phyloP scores from a whole-genome alignment of 2,329 filamentous ascomycete species.

The Fusarium sulawesiense region DNA sequence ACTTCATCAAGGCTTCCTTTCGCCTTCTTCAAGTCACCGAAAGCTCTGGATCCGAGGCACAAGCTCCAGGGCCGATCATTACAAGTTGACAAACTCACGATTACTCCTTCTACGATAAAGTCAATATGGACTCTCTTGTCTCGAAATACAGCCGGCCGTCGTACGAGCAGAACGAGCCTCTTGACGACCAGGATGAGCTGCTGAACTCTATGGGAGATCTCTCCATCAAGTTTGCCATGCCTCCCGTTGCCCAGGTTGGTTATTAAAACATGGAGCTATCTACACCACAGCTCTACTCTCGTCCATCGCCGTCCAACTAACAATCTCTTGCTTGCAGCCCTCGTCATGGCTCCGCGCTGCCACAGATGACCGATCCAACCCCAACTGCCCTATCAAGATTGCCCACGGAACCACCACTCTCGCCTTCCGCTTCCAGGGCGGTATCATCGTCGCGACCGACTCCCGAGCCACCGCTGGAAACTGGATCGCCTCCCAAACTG shows the following conservation, averaged over 20 bases:
- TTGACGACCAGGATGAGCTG: slow-evolving; percentile 77
- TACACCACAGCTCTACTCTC: background rate
- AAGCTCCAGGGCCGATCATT: slow-evolving; percentile 16
- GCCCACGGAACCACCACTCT: slow-evolving; percentile 98
- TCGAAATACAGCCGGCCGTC: slow-evolving; percentile 88
- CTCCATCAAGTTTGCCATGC: slow-evolving; percentile 94
- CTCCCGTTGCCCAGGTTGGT: slow-evolving; percentile 88
- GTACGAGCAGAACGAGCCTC: slow-evolving; percentile 76
- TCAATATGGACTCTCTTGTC: slow-evolving; percentile 89
- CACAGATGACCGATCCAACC: slow-evolving; percentile 97
- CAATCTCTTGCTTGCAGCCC: slow-evolving; percentile 64
- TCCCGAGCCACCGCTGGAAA: slow-evolving; percentile 96
- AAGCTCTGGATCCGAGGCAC: slow-evolving; percentile 17
- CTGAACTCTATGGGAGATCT: slow-evolving; percentile 79
- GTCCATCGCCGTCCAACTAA: slow-evolving; percentile 12
- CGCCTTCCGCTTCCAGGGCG: slow-evolving; percentile 97
- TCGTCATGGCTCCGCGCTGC: slow-evolving; percentile 95
- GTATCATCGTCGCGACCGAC: slow-evolving; percentile 98
- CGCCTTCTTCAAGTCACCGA: background rate
- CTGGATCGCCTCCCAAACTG: slow-evolving; percentile 99
- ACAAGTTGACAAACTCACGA: slow-evolving; percentile 17
- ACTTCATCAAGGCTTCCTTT: background rate
- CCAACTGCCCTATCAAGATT: slow-evolving; percentile 98
- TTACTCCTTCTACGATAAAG: slow-evolving; percentile 21
- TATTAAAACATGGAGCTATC: background rate